Evolutionary conservation across 2,329 filamentous ascomycete species (phyloP).

Genomic region (Camillea tinctor): DNA sequence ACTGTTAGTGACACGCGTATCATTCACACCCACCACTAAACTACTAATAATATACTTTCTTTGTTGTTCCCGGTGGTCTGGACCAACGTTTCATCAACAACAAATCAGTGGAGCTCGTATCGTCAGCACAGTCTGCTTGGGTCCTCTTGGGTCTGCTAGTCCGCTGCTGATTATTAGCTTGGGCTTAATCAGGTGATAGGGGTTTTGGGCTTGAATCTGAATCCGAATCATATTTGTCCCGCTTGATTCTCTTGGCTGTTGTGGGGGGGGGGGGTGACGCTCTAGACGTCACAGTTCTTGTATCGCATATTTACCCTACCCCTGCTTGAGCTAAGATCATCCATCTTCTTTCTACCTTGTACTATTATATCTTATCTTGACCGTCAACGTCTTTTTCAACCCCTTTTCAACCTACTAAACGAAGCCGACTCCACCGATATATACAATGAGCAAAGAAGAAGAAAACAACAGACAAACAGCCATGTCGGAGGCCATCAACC

Average conservation of each 20-base stretch:
- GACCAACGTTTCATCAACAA: background rate
- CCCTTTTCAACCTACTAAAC: background rate
- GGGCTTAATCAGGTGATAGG: background rate
- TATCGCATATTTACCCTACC: background rate
- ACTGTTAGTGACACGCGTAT: background rate
- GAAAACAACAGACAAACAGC: background rate
- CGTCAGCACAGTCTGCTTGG: background rate
- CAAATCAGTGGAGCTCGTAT: background rate
- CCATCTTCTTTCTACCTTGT: slow-evolving; percentile 1
- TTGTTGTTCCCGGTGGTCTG: background rate
- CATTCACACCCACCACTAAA: background rate
- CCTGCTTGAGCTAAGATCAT: background rate
- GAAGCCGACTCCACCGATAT: too few species aligned
- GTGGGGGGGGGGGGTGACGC: background rate
- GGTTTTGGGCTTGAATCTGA: background rate
- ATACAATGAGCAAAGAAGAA: too few species aligned
- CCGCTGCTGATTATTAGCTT: background rate
- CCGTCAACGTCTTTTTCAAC: background rate
- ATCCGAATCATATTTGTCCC: background rate
- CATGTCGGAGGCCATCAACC: slow-evolving; percentile 34
- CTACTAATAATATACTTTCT: too few species aligned
- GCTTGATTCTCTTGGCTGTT: background rate
- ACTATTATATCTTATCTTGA: background rate
- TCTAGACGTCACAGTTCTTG: background rate
- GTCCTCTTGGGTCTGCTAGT: too few species aligned